Evolutionary conservation across 2,329 filamentous ascomycete species (phyloP).

Genomic region (Fusarium compactum): DNA sequence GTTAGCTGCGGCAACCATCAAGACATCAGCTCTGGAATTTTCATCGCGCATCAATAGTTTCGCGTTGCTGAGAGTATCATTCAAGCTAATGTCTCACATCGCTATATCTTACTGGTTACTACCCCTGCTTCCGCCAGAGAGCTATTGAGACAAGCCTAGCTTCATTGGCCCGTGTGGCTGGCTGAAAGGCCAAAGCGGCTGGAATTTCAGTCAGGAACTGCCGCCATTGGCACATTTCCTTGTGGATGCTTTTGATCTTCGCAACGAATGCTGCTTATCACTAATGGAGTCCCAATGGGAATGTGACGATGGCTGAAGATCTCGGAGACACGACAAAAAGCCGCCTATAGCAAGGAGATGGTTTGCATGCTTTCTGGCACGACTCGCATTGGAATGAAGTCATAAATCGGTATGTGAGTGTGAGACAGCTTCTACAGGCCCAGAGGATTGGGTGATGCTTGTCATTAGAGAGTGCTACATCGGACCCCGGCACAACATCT

Average conservation of each 20-base stretch:
- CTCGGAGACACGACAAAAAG: not conserved
- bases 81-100: not conserved
- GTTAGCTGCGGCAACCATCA: slow-evolving; percentile 2
- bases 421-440: not conserved
- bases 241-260: not conserved
- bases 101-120: not conserved
- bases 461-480: too few relatives aligned
- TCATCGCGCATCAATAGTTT: not conserved
- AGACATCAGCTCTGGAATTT: not conserved
- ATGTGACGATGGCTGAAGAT: not conserved
- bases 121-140: not conserved
- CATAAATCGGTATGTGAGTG: not conserved
- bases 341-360: not conserved
- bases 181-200: slow-evolving; percentile 25
- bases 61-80: not conserved
- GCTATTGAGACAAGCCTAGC: not conserved
- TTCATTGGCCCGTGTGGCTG: not conserved
- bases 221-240: not conserved
- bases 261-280: too few relatives aligned
- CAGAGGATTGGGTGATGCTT: too few relatives aligned
- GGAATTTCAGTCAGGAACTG: not conserved
- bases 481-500: too few relatives aligned
- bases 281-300: not conserved
- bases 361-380: fast-evolving
- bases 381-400: not conserved